These are phyloP conservation scores for Russula foetens DNA, from an alignment of 768 basidiomycete species.

Conservation along the genomic window DNA sequence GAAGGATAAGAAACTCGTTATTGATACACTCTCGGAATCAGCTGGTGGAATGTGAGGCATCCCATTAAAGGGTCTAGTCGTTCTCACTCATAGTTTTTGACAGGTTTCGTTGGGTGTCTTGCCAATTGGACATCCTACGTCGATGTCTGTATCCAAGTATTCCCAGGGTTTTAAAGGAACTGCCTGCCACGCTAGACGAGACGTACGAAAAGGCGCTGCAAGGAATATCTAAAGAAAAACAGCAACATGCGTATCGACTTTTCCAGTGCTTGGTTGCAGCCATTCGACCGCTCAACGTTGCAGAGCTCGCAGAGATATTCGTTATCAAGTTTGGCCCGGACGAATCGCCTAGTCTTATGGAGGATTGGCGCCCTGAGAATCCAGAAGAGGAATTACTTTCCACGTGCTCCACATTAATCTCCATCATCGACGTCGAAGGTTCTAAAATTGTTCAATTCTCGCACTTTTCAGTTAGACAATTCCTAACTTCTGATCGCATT, in stretches of 20 bases:
- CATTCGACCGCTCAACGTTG: not conserved
- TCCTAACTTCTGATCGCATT: not conserved
- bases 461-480: not conserved
- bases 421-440: not conserved
- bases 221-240: not conserved
- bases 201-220: not conserved
- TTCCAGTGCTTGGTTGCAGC: not conserved
- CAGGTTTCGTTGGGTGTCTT: not conserved
- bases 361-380: not conserved
- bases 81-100: not conserved
- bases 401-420: not conserved
- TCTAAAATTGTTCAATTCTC: not conserved
- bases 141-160: not conserved
- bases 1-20: not conserved
- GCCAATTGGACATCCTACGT: not conserved
- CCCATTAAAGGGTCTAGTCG: not conserved
- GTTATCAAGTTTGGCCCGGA: not conserved
- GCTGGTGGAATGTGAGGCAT: not conserved
- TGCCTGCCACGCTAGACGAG: not conserved
- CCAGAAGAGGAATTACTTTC: not conserved
- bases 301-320: not conserved
- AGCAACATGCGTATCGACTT: not conserved
- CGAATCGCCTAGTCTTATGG: not conserved
- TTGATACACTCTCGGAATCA: not conserved
- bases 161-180: not conserved